Conservation (phyloP, 2,329 filamentous ascomycete genomes). For the Neofusicoccum ribis region DNA sequence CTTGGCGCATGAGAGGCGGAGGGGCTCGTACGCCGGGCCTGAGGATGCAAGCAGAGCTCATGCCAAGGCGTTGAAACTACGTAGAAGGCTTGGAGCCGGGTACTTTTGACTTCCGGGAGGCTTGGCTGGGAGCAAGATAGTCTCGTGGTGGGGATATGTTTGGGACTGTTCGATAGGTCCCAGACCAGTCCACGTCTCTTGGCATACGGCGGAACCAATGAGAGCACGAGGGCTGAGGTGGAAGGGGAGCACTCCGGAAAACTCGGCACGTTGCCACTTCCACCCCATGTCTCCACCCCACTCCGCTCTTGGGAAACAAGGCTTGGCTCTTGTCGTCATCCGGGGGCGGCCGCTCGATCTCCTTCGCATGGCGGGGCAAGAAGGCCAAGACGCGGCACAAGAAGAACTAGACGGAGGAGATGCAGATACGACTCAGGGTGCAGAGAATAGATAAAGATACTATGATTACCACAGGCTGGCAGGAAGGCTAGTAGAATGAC, state of each 20-base stretch:
- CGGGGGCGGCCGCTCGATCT: neutral
- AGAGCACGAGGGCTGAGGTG: neutral
- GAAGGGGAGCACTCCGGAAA: conserved; percentile 1
- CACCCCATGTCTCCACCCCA: conserved; percentile 8
- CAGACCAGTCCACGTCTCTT: conserved; percentile 2
- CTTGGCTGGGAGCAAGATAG: conserved; percentile 2
- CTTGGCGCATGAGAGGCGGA: conserved; percentile 11
- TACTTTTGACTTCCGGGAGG: neutral
- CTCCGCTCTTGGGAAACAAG: conserved; percentile 4
- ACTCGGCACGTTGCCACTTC: conserved; percentile 12
- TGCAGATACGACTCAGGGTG: neutral
- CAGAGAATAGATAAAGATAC: neutral
- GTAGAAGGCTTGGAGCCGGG: conserved; percentile 13
- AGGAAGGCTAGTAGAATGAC: neutral
- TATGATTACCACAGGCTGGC: neutral
- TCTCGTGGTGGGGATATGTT: conserved; percentile 4
- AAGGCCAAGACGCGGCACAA: neutral
- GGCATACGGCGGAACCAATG: conserved; percentile 6
- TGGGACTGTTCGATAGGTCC: neutral
- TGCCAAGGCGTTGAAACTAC: neutral
- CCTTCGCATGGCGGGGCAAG: neutral
- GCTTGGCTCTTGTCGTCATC: conserved; percentile 11
- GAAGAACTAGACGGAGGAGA: neutral
- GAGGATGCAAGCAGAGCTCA: neutral
- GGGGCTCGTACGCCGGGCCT: neutral